Evolutionary conservation across 805 yeast genomes (phyloP).

Genomic region (Pichia gijzeniarum): DNA sequence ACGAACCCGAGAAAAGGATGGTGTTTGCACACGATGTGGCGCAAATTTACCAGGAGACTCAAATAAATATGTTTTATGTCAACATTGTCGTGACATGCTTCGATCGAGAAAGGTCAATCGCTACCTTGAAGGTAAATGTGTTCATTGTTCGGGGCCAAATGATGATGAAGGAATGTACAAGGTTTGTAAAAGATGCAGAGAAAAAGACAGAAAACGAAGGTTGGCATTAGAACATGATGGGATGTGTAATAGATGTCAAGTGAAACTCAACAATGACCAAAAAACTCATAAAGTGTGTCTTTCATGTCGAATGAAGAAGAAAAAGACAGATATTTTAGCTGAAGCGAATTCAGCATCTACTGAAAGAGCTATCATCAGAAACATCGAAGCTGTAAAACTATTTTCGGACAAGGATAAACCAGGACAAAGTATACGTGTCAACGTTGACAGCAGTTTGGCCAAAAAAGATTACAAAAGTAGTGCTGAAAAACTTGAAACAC

Average conservation of each 20-base stretch:
- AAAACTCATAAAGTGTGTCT: conserved; percentile 52
- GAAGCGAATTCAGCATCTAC: neutral
- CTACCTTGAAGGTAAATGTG: conserved; percentile 59
- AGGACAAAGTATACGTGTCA: too few species aligned
- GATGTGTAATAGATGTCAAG: conserved; percentile 58
- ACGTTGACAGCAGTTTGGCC: too few species aligned
- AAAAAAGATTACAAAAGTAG: too few species aligned
- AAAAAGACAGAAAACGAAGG: conserved; percentile 52
- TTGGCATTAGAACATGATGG: conserved; percentile 51
- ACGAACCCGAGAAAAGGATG: conserved; percentile 51
- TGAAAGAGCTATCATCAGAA: conserved; percentile 1
- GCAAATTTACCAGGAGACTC: conserved; percentile 36
- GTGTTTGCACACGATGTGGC: conserved; percentile 64
- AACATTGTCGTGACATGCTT: conserved; percentile 49
- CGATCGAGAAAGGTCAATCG: conserved; percentile 51
- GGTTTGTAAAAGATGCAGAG: conserved; percentile 62
- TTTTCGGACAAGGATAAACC: neutral
- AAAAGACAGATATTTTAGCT: conserved; percentile 18
- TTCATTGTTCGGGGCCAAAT: conserved; percentile 59
- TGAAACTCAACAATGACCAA: conserved; percentile 38
- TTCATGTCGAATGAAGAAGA: conserved; percentile 48
- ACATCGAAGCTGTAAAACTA: conserved; percentile 1
- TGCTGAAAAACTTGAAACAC: too few species aligned
- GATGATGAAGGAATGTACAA: conserved; percentile 42
- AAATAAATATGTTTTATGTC: conserved; percentile 51